Percentiles rank a stretch among this genome's conserved stretches.
phyloP scores from a whole-genome alignment of 225 moss, liverwort and hornwort species.

The Neckera pumila region DNA sequence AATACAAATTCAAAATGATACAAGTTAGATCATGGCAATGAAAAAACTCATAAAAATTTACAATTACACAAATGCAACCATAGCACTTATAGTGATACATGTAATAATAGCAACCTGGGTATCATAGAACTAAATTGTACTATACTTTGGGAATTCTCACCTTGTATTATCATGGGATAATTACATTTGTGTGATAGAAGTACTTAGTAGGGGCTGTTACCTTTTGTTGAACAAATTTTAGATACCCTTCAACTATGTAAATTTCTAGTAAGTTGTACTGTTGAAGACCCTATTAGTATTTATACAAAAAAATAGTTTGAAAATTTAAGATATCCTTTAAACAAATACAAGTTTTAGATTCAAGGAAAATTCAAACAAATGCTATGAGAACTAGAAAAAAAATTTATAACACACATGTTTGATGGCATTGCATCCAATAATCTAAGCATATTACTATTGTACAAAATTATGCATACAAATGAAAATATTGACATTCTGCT shows the following conservation, averaged over 20 bases:
- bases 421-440: not conserved
- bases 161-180: not conserved
- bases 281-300: not conserved
- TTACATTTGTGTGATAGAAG: fast-evolving
- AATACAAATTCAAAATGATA: not conserved
- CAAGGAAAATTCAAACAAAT: not conserved
- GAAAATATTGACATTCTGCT: not conserved
- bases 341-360: not conserved
- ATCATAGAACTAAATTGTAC: not conserved
- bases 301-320: not conserved
- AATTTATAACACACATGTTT: no score
- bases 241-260: no score
- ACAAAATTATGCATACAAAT: not conserved
- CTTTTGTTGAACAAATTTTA: not conserved
- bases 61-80: not conserved
- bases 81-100: not conserved
- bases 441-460: not conserved
- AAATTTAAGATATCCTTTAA: not conserved
- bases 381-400: not conserved
- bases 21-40: not conserved
- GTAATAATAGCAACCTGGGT: no score
- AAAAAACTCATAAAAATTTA: not conserved
- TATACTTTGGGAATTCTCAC: fast-evolving
- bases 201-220: not conserved
- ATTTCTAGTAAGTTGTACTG: not conserved